Evolutionary conservation across 352 stramenopile genomes (phyloP).

Genomic region (Plasmopara halstedii): DNA sequence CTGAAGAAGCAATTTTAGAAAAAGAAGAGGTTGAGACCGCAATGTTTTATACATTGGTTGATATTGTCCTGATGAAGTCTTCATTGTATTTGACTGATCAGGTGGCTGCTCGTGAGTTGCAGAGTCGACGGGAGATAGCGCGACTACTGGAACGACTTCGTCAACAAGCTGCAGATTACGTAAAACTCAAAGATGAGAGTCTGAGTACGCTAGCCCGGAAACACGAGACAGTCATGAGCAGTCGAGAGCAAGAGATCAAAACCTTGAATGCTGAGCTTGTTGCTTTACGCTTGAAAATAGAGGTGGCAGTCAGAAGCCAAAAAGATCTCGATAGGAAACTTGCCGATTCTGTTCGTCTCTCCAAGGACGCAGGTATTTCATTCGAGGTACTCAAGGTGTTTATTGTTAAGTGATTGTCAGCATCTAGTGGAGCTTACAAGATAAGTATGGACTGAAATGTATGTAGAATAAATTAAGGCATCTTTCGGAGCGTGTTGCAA

Average conservation of each 20-base stretch:
- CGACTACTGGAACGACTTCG: constrained; percentile 51
- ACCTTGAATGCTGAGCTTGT: constrained; percentile 37
- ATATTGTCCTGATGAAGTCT: background rate
- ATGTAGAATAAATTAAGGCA: constrained; percentile 39
- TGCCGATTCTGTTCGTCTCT: constrained; percentile 24
- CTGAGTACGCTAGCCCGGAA: constrained; percentile 22
- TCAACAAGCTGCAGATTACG: constrained; percentile 35
- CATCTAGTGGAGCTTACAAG: background rate
- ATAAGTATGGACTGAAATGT: background rate
- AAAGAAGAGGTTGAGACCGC: constrained; percentile 53
- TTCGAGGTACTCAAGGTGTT: constrained; percentile 32
- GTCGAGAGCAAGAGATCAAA: constrained; percentile 44
- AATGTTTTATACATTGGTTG: background rate
- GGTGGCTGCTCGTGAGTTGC: constrained; percentile 51
- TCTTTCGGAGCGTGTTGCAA: constrained; percentile 34
- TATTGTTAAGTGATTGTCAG: background rate
- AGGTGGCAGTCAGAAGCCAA: constrained; percentile 33
- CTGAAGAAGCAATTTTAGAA: constrained; percentile 63
- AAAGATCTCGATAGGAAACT: constrained; percentile 51
- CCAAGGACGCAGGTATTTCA: constrained; percentile 29
- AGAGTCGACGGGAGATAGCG: constrained; percentile 61
- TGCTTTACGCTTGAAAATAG: constrained; percentile 48
- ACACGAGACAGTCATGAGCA: constrained; percentile 33
- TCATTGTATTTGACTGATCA: constrained; percentile 7
- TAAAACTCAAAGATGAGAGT: constrained; percentile 44